These are phyloP conservation scores for Chrysosporium queenslandicum DNA, from an alignment of 2,329 filamentous ascomycete genomes.

Conservation along the genomic window DNA sequence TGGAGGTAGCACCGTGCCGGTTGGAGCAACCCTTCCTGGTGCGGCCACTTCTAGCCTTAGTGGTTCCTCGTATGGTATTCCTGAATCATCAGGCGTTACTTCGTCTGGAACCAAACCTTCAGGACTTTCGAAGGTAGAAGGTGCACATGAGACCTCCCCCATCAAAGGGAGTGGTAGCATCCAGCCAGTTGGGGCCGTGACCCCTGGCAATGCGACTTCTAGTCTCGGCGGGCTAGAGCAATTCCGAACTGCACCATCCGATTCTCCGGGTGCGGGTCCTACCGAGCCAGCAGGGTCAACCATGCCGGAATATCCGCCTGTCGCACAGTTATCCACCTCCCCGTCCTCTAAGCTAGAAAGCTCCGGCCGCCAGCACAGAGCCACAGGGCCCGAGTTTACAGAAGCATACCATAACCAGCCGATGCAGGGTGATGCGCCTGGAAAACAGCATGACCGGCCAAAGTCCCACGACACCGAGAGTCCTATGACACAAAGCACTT, in stretches of 20 bases:
- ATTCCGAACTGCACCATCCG: constrained; percentile 14
- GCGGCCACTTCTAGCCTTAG: not conserved
- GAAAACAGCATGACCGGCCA: not conserved
- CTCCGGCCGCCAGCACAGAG: not conserved
- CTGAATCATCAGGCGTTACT: not conserved
- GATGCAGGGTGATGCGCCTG: not conserved
- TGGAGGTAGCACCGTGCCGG: not conserved
- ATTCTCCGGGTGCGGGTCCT: constrained; percentile 22
- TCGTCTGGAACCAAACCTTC: not conserved
- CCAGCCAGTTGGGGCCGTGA: not conserved
- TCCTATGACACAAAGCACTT: not conserved
- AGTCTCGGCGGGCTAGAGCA: constrained; percentile 6
- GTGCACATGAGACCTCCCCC: not conserved
- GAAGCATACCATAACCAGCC: constrained; percentile 1
- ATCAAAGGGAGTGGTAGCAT: not conserved
- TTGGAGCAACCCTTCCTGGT: not conserved
- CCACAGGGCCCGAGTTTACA: not conserved
- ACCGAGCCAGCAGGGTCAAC: constrained; percentile 7
- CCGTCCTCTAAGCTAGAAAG: constrained; percentile 2
- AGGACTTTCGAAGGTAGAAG: not conserved
- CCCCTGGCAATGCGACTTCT: not conserved
- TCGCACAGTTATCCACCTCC: not conserved
- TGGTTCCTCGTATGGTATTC: not conserved
- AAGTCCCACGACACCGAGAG: not conserved
- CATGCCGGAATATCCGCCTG: not conserved